phyloP scores from a whole-genome alignment of 768 basidiomycete species.

The Mycena vitilis region DNA sequence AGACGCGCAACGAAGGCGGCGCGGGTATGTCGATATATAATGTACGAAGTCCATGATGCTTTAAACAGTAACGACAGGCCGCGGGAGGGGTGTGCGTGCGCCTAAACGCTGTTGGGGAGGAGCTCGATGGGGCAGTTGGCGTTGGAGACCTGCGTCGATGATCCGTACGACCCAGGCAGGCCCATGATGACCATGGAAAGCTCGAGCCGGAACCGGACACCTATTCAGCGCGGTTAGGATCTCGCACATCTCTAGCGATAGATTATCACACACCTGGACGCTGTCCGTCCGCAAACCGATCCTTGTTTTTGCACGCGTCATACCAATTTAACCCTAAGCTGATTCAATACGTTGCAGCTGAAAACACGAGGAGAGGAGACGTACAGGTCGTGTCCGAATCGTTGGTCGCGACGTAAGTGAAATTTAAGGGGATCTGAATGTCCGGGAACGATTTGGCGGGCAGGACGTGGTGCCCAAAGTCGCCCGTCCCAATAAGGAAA shows the following conservation, averaged over 20 bases:
- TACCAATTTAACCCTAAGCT: constrained; percentile 78
- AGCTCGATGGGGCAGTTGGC: constrained; percentile 81
- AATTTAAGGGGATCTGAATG: constrained; percentile 82
- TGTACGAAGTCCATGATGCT: constrained; percentile 15
- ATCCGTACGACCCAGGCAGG: constrained; percentile 61
- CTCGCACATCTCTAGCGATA: constrained; percentile 10
- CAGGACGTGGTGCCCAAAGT: constrained; percentile 66
- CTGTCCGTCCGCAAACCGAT: constrained; percentile 57
- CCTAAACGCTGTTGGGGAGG: constrained; percentile 61
- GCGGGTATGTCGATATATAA: background rate
- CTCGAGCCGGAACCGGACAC: constrained; percentile 73
- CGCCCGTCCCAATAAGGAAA: constrained; percentile 75
- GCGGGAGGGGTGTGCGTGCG: background rate
- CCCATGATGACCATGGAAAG: constrained; percentile 79
- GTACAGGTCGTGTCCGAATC: constrained; percentile 86
- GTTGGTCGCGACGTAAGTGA: constrained; percentile 85
- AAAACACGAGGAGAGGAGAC: constrained; percentile 36
- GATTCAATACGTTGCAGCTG: constrained; percentile 21
- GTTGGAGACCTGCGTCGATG: constrained; percentile 67
- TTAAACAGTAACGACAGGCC: constrained; percentile 20
- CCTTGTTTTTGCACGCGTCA: constrained; percentile 76
- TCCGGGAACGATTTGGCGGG: constrained; percentile 75
- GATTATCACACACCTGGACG: constrained; percentile 65
- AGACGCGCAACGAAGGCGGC: constrained; percentile 19
- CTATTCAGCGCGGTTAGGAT: constrained; percentile 41